Percentiles rank a stretch among this genome's conserved stretches.
These are phyloP conservation scores for Naganishia vaughanmartiniae DNA, from an alignment of 768 basidiomycete genomes.

Conservation along the genomic window DNA sequence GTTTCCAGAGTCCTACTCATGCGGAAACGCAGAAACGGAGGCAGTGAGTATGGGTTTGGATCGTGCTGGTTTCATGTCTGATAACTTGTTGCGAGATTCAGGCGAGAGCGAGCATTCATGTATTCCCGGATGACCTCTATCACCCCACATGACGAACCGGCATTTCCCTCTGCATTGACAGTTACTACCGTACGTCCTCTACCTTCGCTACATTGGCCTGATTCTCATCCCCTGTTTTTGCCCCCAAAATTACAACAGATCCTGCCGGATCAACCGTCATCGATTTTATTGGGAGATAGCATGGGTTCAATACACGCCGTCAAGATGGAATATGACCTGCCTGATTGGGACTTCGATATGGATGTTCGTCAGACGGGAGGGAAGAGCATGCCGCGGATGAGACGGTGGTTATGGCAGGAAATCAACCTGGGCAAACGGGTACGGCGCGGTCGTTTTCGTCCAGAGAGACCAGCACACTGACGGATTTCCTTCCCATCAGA, in stretches of 20 bases:
- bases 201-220: too few species aligned
- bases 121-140: conserved; percentile 13
- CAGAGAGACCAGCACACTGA: background rate
- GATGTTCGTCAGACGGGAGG: background rate
- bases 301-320: conserved; percentile 26
- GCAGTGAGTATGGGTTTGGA: background rate
- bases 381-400: background rate
- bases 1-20: background rate
- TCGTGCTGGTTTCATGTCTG: background rate
- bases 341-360: conserved; percentile 13
- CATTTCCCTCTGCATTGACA: conserved; percentile 1
- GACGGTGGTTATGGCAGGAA: conserved; percentile 29
- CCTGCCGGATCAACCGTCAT: conserved; percentile 4
- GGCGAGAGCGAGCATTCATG: background rate
- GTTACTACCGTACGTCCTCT: background rate
- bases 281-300: conserved; percentile 22
- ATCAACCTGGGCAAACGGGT: conserved; percentile 27
- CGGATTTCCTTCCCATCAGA: background rate
- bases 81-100: background rate
- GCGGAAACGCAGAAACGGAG: conserved; percentile 6
- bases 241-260: background rate
- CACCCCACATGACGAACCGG: conserved; percentile 9
- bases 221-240: background rate
- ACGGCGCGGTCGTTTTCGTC: background rate
- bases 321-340: conserved; percentile 24